phyloP scores from a whole-genome alignment of 805 yeast species.

The Starmerella apis region DNA sequence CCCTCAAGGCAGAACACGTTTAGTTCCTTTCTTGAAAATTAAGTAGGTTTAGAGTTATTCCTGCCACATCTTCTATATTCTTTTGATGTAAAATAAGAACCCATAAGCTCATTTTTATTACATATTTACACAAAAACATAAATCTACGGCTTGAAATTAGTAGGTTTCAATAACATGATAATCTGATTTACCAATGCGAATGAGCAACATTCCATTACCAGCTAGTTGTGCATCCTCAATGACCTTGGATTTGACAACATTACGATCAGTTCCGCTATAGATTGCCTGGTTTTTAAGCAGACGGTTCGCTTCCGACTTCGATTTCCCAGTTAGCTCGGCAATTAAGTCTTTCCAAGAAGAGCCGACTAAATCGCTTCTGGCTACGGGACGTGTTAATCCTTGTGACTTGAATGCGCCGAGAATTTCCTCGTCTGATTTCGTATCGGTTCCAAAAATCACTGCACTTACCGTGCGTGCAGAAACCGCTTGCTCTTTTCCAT shows the following conservation, averaged over 20 bases:
- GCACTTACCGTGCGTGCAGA: slow-evolving; percentile 58
- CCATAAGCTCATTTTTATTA: no score
- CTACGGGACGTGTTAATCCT: slow-evolving; percentile 39
- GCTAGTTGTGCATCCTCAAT: slow-evolving; percentile 39
- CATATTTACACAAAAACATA: no score
- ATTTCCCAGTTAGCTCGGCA: slow-evolving; percentile 35
- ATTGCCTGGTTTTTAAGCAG: slow-evolving; percentile 62
- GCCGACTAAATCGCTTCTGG: slow-evolving; percentile 33
- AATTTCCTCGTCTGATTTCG: slow-evolving; percentile 35
- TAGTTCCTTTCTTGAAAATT: no score
- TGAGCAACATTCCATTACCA: slow-evolving; percentile 49
- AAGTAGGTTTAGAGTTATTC: no score
- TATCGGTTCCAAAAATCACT: slow-evolving; percentile 51
- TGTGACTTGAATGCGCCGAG: slow-evolving; percentile 49
- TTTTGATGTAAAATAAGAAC: no score
- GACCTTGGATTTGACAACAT: slow-evolving; percentile 40
- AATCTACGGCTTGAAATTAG: no score
- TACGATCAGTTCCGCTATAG: slow-evolving; percentile 54
- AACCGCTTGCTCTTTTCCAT: slow-evolving; percentile 67
- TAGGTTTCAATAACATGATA: slow-evolving; percentile 28
- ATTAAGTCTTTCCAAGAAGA: slow-evolving; percentile 45
- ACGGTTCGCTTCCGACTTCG: slow-evolving; percentile 46
- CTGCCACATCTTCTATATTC: no score
- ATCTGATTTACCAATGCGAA: slow-evolving; percentile 62
- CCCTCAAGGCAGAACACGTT: no score